Percentiles rank a stretch among this genome's conserved stretches.
These are phyloP conservation scores for Jamesozyma rosinii DNA, from an alignment of 805 yeast genomes.

Conservation along the genomic window DNA sequence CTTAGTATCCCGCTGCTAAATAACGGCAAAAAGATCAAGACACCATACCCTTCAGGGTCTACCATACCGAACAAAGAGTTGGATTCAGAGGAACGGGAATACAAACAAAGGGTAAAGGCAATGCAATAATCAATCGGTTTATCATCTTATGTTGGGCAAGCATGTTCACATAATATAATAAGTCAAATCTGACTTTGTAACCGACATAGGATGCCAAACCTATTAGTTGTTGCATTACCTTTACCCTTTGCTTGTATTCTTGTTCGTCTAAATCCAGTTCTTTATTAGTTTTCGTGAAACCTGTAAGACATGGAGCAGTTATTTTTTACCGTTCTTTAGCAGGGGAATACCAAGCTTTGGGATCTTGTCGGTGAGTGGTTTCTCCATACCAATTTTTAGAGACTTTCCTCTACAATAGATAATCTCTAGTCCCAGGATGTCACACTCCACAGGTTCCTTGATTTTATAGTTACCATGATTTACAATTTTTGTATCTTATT, in stretches of 20 bases:
- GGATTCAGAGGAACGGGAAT: background rate
- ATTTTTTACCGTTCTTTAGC: background rate
- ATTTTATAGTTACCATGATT: background rate
- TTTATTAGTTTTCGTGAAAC: conserved; percentile 4
- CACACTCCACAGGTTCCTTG: conserved; percentile 4
- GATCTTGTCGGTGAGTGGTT: conserved; percentile 4
- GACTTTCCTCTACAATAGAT: conserved; percentile 3
- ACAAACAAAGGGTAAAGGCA: conserved; percentile 6
- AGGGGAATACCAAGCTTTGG: conserved; percentile 3
- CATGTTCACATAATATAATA: background rate
- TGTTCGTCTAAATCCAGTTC: background rate
- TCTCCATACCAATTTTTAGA: conserved; percentile 11
- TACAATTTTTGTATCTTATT: background rate
- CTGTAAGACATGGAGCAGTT: conserved; percentile 9
- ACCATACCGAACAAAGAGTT: conserved; percentile 4
- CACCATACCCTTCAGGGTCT: conserved; percentile 9
- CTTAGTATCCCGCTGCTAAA: conserved; percentile 1
- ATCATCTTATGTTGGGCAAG: conserved; percentile 5
- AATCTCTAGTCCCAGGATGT: conserved; percentile 11
- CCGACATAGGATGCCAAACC: conserved; percentile 11
- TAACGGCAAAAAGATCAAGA: conserved; percentile 1
- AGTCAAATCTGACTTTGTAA: conserved; percentile 7
- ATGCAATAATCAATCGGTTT: conserved; percentile 8
- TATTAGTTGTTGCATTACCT: conserved; percentile 7
- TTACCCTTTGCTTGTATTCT: conserved; percentile 5